Percentiles rank a stretch among this genome's conserved stretches.
Evolutionary conservation across 139 green algal species (phyloP).

Genomic region (Zygnema cylindricum): DNA sequence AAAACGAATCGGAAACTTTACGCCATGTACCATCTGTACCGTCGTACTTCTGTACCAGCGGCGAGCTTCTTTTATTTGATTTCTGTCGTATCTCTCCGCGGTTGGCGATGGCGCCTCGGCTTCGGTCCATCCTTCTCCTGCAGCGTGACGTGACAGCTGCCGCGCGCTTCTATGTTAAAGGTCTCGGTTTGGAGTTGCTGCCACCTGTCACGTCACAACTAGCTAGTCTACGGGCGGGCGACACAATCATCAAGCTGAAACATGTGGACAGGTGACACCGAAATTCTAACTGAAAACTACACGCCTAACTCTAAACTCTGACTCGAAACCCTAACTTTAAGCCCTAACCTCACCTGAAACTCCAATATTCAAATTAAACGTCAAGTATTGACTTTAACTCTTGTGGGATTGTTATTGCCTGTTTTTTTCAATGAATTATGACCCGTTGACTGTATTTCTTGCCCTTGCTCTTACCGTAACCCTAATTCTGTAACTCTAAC

Average conservation of each 20-base stretch:
- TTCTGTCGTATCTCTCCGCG: no score
- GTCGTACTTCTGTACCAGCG: no score
- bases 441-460: background rate
- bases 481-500: constrained; percentile 1
- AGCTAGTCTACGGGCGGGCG: constrained; percentile 64
- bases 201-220: constrained; percentile 74
- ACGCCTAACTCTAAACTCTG: background rate
- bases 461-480: background rate
- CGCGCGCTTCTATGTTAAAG: constrained; percentile 74
- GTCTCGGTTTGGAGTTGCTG: constrained; percentile 71
- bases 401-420: no score
- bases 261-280: constrained; percentile 58
- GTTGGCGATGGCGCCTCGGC: background rate
- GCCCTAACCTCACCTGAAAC: background rate
- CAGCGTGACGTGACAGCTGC: constrained; percentile 76
- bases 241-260: constrained; percentile 28
- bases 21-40: no score
- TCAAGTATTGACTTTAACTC: no score
- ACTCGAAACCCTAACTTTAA: background rate
- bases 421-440: no score
- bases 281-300: background rate
- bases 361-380: no score
- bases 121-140: constrained; percentile 73
- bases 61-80: no score
- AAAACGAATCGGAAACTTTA: no score